phyloP scores from a whole-genome alignment of 140 eudicot genomes.

The Ambrosia hybrid region DNA sequence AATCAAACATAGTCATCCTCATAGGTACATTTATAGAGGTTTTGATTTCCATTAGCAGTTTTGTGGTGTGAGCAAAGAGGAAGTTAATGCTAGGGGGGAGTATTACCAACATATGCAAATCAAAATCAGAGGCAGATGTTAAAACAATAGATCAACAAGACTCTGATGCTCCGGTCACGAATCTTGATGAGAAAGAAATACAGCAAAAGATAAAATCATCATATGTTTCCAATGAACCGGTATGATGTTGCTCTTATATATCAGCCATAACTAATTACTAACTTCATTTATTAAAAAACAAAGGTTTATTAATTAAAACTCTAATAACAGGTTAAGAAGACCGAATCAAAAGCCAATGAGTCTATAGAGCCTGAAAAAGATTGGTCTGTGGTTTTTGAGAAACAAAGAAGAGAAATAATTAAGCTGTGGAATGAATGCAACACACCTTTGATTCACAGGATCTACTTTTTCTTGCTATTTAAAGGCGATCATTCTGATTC shows the following conservation, averaged over 20 bases:
- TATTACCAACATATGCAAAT: no score
- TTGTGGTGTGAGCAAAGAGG: no score
- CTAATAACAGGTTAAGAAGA: conserved; percentile 32
- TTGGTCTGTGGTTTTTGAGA: conserved; percentile 66
- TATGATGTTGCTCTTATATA: conserved; percentile 20
- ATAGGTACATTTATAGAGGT: no score
- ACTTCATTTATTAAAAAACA: not conserved
- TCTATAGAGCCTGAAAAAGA: conserved; percentile 13
- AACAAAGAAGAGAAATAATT: conserved; percentile 59
- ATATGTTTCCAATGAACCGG: conserved; percentile 38
- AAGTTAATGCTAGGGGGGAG: no score
- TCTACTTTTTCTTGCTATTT: conserved; percentile 72
- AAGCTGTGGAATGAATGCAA: conserved; percentile 80
- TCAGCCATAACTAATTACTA: not conserved
- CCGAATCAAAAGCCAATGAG: conserved; percentile 25
- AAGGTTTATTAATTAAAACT: not conserved
- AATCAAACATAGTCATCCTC: no score
- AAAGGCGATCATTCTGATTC: conserved; percentile 81
- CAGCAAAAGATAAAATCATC: conserved; percentile 27
- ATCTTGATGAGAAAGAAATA: conserved; percentile 31
- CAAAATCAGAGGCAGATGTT: not conserved
- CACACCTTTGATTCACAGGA: conserved; percentile 68
- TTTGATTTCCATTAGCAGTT: no score
- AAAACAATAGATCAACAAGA: conserved; percentile 19
- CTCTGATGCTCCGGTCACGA: conserved; percentile 17